Conservation (phyloP, 371 early-diverging fungal genomes). For the Capillidium rhysosporum region DNA sequence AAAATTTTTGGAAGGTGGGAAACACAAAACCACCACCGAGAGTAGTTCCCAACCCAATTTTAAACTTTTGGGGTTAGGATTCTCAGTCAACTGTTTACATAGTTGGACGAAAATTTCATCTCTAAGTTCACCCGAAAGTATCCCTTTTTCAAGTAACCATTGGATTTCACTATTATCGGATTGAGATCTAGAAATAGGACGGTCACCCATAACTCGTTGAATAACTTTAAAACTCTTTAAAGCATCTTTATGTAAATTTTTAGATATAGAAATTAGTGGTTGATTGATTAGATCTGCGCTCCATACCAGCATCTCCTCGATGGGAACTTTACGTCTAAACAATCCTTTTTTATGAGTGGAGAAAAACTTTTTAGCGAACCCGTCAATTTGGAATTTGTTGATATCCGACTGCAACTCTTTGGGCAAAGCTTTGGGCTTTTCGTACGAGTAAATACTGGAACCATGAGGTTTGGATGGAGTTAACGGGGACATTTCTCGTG, state of each 20-base stretch:
- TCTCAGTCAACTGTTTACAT: slow-evolving; percentile 71
- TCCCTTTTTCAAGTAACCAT: slow-evolving; percentile 48
- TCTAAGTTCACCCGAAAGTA: slow-evolving; percentile 52
- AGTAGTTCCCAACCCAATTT: slow-evolving; percentile 49
- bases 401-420: slow-evolving; percentile 44
- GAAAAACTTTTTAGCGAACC: slow-evolving; percentile 84
- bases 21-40: slow-evolving; percentile 54
- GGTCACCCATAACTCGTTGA: slow-evolving; percentile 70
- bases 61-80: slow-evolving; percentile 26
- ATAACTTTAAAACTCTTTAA: slow-evolving; percentile 61
- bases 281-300: slow-evolving; percentile 35
- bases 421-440: slow-evolving; percentile 20
- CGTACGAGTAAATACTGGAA: background rate
- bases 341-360: slow-evolving; percentile 70
- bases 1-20: slow-evolving; percentile 81
- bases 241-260: slow-evolving; percentile 63
- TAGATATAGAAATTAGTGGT: slow-evolving; percentile 63
- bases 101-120: slow-evolving; percentile 91
- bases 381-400: slow-evolving; percentile 66
- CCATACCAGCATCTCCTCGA: slow-evolving; percentile 69
- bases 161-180: slow-evolving; percentile 30
- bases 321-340: slow-evolving; percentile 64
- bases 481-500: background rate
- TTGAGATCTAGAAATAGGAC: slow-evolving; percentile 16
- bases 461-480: background rate